Base-by-base conservation (phyloP, 2,329 filamentous ascomycete species). In the Rhinocladiella similis region DNA sequence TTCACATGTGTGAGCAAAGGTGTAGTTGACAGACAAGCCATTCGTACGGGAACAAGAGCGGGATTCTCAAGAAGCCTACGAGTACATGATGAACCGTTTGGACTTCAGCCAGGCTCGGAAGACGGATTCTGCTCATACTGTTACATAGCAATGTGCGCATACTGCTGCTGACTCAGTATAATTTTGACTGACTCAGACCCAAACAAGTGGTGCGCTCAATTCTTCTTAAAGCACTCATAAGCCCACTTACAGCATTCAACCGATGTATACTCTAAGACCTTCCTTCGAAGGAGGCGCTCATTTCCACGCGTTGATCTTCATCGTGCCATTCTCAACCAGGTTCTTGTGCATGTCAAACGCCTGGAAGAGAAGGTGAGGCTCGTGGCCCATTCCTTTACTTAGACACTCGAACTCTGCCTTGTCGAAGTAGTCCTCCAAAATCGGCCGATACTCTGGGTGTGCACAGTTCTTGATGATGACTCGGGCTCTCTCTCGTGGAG, bases 331-430 rank as follows among this genome's bases (percentile, higher is more conserved):
- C 77, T 92, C 87, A 56, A 84, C 77, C 58, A 96, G 74, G 62
- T 91, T 89, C 80, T 87, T 87, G 76, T 96, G 91, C 86, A 96
- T 89, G 73, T 95, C 90, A 72, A 96, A 96, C 46, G 82, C 80
- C 75, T 95, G 89, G 81, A 86, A 95, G 61, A 96, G 78, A 70
- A 95, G 75, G 73, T 96, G 91, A 22, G 91, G 91, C 80, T 96
- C 89, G 73, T 96, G 91, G 18, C 90, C 90, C 90, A 87, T 90
- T 18, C 91, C 81, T 91, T 93, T 72, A 81, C 83, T 57, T 72
- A 95, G 74, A 71, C 90, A 94, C 76, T 95, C 89, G 67, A 82
- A 90, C 76, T 96, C 91, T 36, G 91, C 91, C 73, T 88, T 89
- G 64, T 92, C 86, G 63, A 92, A 87, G 78, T 96, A 96, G 68